Base-by-base conservation (phyloP, 2,329 filamentous ascomycete species). In the Alternaria alternata region DNA sequence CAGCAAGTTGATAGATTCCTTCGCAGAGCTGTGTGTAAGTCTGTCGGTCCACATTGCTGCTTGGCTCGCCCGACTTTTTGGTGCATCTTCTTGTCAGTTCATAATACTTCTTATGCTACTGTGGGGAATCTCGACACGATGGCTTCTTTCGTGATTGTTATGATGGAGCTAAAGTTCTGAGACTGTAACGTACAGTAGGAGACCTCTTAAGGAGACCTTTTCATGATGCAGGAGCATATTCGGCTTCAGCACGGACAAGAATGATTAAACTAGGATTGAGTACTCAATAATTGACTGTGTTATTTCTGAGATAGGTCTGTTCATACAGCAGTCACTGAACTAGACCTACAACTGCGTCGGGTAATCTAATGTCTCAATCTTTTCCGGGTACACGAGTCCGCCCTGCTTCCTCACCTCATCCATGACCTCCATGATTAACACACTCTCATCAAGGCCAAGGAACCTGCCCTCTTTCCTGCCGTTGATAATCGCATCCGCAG, bases 341-440 rank as follows among this genome's bases (percentile, higher is more conserved):
- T 8, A 30, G 16, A 18, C 34, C 55, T 63, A 76, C 46, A 78
- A 55, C 52, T 73, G 70, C 6, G 70, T 71, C 5, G 75, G 75
- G 51, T 69, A 78, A 26, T 76, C 68, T 4, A 67, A 65, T 26
- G 74, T 87, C 83, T 91, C 89, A 73, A 91, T 91, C 76, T 85
- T 84, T 64, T 88, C 83, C 1, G 88, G 88, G 78, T 90, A 91
- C 54, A 72, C 82, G 75, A 91, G 78, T 2, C 84, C 86, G 51
- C 85, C 85, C 79, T 90, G 87, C 75, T 80, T 84, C 70, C 89
- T 82, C 12, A 88, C 86, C 78, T 89, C 86, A 81, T 91, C 89
- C 89, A 91, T 91, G 3, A 86, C 83, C 75, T 94, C 89, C 93
- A 97, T 96, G 64, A 97, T 92, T 49, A 89, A 85, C 55, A 96